These are phyloP conservation scores for Microbotryum scabiosae DNA, from an alignment of 1,284 basidiomycete species.

Conservation along the genomic window DNA sequence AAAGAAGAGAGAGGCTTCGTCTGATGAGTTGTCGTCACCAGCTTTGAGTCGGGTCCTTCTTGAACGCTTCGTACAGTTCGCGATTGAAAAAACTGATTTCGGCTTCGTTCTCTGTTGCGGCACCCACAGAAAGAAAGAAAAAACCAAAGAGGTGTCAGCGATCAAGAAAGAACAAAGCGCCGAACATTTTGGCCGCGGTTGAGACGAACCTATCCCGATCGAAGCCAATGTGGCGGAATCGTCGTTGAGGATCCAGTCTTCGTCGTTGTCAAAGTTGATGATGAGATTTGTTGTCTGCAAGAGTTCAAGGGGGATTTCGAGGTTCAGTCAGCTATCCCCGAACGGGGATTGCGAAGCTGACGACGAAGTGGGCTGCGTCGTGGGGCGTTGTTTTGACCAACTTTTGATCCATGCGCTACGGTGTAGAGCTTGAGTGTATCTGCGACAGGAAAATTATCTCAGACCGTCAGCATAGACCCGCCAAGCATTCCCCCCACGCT, in stretches of 20 bases:
- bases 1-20: too few species aligned
- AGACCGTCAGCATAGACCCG: background rate
- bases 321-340: background rate
- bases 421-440: constrained; percentile 94
- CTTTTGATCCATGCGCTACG: constrained; percentile 88
- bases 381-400: too few species aligned
- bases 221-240: constrained; percentile 56
- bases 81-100: constrained; percentile 85
- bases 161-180: background rate
- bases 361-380: background rate
- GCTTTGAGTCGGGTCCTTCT: constrained; percentile 56
- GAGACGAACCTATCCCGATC: constrained; percentile 60
- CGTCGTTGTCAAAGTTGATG: constrained; percentile 84
- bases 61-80: constrained; percentile 67
- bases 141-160: background rate
- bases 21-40: constrained; percentile 25
- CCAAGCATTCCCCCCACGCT: background rate
- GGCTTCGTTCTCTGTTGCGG: constrained; percentile 75
- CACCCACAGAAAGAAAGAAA: constrained; percentile 38
- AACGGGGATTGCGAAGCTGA: too few species aligned
- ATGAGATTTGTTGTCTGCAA: constrained; percentile 81
- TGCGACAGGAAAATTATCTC: background rate
- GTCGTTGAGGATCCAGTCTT: constrained; percentile 73
- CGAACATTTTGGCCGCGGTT: background rate
- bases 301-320: background rate